phyloP scores from a whole-genome alignment of 441 rosid species.

The Cnidoscolus chayamansa region DNA sequence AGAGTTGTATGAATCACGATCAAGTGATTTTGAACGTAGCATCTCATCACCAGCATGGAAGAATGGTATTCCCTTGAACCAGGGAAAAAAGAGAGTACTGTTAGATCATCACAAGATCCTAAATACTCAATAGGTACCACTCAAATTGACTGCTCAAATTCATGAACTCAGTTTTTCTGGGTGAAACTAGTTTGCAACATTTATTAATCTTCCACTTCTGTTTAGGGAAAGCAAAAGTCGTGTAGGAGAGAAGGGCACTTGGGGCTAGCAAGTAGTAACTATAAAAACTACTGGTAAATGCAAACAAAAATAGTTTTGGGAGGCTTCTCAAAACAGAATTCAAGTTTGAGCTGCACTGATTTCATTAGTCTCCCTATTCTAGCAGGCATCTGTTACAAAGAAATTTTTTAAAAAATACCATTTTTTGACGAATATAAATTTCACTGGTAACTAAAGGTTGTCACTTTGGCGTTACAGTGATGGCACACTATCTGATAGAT shows the following conservation, averaged over 20 bases:
- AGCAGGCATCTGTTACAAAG: not conserved
- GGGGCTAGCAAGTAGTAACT: not conserved
- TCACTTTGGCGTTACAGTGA: not conserved
- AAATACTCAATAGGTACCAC: not conserved
- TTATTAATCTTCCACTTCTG: not conserved
- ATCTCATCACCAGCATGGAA: constrained; percentile 96
- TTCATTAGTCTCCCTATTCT: not conserved
- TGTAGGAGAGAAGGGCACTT: not conserved
- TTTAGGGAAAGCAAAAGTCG: not conserved
- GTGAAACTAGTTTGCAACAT: constrained; percentile 2
- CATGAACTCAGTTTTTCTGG: too few species aligned
- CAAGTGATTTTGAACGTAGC: constrained; percentile 94
- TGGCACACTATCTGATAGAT: not conserved
- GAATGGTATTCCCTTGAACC: constrained; percentile 83
- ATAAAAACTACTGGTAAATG: not conserved
- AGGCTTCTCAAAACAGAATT: not conserved
- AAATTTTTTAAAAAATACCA: too few species aligned
- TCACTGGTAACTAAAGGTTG: not conserved
- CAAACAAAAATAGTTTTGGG: not conserved
- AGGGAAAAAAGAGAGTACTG: not conserved
- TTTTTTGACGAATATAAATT: not conserved
- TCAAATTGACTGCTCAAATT: not conserved
- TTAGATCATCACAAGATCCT: constrained; percentile 1
- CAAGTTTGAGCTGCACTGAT: not conserved
- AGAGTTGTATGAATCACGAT: constrained; percentile 98